Conservation (phyloP, 2,329 filamentous ascomycete species). For the Fusarium marasasianum region DNA sequence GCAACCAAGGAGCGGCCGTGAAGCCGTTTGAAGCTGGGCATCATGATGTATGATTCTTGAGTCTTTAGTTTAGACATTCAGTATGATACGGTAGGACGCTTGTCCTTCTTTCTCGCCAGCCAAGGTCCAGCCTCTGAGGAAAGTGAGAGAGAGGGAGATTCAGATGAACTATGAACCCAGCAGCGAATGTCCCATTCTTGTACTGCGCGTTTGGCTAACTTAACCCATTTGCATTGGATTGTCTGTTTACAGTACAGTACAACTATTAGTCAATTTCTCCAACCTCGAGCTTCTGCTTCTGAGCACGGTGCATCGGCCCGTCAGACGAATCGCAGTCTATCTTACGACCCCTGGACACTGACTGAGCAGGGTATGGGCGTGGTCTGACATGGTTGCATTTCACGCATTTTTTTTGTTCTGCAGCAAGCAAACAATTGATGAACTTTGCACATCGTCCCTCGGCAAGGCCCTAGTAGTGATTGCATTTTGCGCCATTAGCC, state of each 20-base stretch:
- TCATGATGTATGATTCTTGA: slow-evolving; percentile 31
- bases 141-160: slow-evolving; percentile 7
- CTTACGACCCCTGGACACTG: slow-evolving; percentile 38
- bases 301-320: slow-evolving; percentile 45
- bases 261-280: slow-evolving; percentile 40
- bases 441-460: not conserved
- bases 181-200: slow-evolving; percentile 17
- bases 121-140: slow-evolving; percentile 31
- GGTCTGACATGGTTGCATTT: slow-evolving; percentile 44
- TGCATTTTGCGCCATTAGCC: slow-evolving; percentile 21
- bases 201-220: slow-evolving; percentile 28
- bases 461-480: slow-evolving; percentile 26
- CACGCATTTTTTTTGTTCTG: slow-evolving; percentile 8
- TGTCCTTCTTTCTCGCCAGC: slow-evolving; percentile 22
- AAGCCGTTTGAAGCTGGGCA: slow-evolving; percentile 39
- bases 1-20: slow-evolving; percentile 25
- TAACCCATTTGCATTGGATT: slow-evolving; percentile 33
- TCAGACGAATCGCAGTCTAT: slow-evolving; percentile 37
- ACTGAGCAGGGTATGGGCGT: slow-evolving; percentile 10
- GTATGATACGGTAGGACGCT: not conserved
- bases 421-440: not conserved
- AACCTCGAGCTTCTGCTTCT: slow-evolving; percentile 22
- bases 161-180: not conserved
- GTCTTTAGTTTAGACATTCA: slow-evolving; percentile 1
- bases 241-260: slow-evolving; percentile 26